Conservation (phyloP, 495 filamentous ascomycete genomes). For the Podospora sp. region DNA sequence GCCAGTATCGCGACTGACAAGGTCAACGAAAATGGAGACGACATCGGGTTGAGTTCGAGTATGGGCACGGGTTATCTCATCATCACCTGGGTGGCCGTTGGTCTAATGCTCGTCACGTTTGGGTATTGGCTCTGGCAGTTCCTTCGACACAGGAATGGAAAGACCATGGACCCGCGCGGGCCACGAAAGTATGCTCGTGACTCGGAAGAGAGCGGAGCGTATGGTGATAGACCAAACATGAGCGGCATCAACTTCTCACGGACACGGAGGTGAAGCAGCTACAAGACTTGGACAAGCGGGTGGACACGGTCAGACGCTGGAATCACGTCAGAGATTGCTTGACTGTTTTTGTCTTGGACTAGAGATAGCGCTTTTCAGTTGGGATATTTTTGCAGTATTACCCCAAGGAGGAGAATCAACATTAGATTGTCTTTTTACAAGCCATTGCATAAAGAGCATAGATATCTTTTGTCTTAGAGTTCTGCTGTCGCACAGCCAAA, state of each 20-base stretch:
- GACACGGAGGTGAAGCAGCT: neutral
- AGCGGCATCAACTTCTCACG: constrained; percentile 1
- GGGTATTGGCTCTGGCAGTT: constrained; percentile 51
- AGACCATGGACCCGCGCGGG: constrained; percentile 9
- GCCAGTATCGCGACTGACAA: constrained; percentile 34
- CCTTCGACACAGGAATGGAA: constrained; percentile 14
- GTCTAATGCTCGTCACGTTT: constrained; percentile 60
- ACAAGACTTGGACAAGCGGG: neutral
- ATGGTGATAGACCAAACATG: constrained; percentile 12
- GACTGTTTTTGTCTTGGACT: neutral
- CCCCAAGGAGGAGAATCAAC: constrained; percentile 7
- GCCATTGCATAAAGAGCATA: constrained; percentile 11
- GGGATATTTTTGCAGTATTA: too few relatives aligned
- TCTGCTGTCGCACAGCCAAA: too few relatives aligned
- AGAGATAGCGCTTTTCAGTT: neutral
- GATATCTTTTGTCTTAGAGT: constrained; percentile 14
- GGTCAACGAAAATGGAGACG: constrained; percentile 37
- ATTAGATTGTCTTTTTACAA: constrained; percentile 8
- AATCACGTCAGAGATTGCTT: neutral
- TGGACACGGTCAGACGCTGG: neutral
- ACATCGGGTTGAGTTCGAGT: constrained; percentile 37
- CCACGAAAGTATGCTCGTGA: constrained; percentile 11
- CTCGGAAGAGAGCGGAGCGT: constrained; percentile 17
- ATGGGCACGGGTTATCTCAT: constrained; percentile 38
- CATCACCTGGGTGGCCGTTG: constrained; percentile 68